phyloP scores from a whole-genome alignment of 208 protist species.

The Herpetomonas tarakana region DNA sequence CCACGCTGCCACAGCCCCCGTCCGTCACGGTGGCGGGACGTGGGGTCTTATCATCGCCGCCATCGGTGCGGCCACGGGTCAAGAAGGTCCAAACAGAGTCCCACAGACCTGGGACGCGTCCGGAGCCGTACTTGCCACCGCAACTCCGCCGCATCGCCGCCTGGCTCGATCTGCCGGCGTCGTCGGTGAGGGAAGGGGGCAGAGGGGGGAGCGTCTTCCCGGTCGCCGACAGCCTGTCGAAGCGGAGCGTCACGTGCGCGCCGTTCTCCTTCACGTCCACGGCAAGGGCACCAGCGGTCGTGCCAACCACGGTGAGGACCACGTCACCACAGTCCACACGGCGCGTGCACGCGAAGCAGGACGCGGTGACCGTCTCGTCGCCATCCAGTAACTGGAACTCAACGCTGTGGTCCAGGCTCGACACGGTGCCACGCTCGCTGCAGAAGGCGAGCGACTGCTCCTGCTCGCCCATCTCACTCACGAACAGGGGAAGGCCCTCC shows the following conservation, averaged over 20 bases:
- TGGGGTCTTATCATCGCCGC: too few relatives aligned
- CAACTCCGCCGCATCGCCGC: not conserved
- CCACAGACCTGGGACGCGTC: not conserved
- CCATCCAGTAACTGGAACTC: constrained; percentile 67
- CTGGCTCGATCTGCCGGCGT: not conserved
- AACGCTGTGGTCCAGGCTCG: constrained; percentile 75
- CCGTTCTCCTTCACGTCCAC: constrained; percentile 67
- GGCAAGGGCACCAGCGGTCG: constrained; percentile 41
- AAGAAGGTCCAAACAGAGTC: constrained; percentile 29
- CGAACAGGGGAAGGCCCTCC: constrained; percentile 64
- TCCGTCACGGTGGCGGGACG: too few relatives aligned
- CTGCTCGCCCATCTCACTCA: constrained; percentile 60
- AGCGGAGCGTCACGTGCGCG: constrained; percentile 44
- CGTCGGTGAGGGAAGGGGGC: constrained; percentile 6
- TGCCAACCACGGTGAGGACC: constrained; percentile 59
- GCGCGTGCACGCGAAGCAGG: constrained; percentile 59
- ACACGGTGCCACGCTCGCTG: constrained; percentile 67
- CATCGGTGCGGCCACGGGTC: constrained; percentile 3
- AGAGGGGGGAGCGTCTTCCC: constrained; percentile 15
- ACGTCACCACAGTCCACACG: constrained; percentile 28
- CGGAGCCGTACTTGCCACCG: constrained; percentile 11
- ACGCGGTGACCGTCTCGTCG: constrained; percentile 28
- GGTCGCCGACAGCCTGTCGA: constrained; percentile 31
- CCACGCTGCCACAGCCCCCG: too few relatives aligned
- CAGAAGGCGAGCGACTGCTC: constrained; percentile 79